A percentile compares a stretch with the other conserved stretches of the same genome.
Evolutionary conservation across 2,329 filamentous ascomycete genomes (phyloP).

Genomic region (Pseudogymnoascus destructans): DNA sequence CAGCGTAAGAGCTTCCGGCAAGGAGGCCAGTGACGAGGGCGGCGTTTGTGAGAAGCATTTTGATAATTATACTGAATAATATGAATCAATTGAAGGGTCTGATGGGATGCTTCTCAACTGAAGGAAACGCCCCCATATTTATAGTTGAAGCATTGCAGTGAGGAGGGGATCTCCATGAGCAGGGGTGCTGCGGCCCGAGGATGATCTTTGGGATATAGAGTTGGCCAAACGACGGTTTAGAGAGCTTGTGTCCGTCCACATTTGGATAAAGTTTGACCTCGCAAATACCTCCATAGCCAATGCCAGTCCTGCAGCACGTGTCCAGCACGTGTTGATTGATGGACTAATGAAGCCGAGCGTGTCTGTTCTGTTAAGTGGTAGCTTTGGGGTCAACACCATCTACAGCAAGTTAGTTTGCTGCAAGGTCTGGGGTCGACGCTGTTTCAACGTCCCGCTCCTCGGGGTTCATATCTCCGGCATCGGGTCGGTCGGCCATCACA

Average conservation of each 20-base stretch:
- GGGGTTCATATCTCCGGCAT: not conserved
- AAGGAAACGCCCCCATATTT: not conserved
- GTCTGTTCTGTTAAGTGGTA: not conserved
- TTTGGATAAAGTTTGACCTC: not conserved
- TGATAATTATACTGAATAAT: conserved; percentile 4
- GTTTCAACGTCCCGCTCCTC: not conserved
- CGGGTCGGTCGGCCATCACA: not conserved
- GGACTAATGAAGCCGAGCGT: not conserved
- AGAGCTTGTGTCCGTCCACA: not conserved
- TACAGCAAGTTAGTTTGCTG: conserved; percentile 5
- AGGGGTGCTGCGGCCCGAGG: not conserved
- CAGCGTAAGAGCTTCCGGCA: not conserved
- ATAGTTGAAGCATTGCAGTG: not conserved
- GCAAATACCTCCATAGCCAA: not conserved
- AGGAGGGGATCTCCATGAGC: not conserved
- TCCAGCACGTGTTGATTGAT: conserved; percentile 1
- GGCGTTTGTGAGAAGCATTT: not conserved
- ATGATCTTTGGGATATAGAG: not conserved
- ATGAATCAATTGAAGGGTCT: not conserved
- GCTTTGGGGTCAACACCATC: not conserved
- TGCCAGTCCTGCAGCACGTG: not conserved
- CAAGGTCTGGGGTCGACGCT: not conserved
- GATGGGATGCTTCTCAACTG: not conserved
- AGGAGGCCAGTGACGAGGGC: not conserved
- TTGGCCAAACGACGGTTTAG: not conserved